Evolutionary conservation across 768 basidiomycete species (phyloP).

Genomic region (Naganishia randhawae): DNA sequence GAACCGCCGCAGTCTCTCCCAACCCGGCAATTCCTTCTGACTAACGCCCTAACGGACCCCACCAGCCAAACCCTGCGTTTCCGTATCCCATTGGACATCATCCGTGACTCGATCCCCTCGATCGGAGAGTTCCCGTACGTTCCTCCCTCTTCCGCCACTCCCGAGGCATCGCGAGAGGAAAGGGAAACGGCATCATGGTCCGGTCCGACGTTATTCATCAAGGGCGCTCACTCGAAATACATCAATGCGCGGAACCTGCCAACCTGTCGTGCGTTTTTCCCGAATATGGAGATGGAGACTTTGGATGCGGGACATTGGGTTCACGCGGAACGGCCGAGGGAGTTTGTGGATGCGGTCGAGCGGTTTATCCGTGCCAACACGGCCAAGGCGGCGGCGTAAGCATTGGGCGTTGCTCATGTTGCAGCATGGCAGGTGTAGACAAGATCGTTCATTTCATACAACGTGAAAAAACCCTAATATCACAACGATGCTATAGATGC

Average conservation of each 20-base stretch:
- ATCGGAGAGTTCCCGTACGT: slow-evolving; percentile 75
- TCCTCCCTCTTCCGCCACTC: slow-evolving; percentile 47
- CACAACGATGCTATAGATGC: slow-evolving; percentile 3
- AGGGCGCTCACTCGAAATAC: slow-evolving; percentile 75
- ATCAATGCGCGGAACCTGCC: slow-evolving; percentile 70
- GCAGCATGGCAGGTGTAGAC: background rate
- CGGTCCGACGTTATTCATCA: slow-evolving; percentile 68
- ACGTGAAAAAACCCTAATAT: background rate
- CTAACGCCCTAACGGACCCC: slow-evolving; percentile 62
- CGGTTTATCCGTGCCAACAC: slow-evolving; percentile 44
- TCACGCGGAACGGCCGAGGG: slow-evolving; percentile 67
- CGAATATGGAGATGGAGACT: slow-evolving; percentile 60
- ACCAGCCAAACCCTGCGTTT: slow-evolving; percentile 58
- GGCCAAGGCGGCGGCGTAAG: no score
- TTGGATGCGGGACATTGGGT: slow-evolving; percentile 87
- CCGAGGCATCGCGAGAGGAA: background rate
- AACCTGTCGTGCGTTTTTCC: slow-evolving; percentile 67
- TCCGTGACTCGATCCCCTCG: slow-evolving; percentile 61
- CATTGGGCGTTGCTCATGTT: no score
- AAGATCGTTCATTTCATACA: background rate
- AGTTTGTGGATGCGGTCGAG: slow-evolving; percentile 52
- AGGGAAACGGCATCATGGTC: slow-evolving; percentile 54
- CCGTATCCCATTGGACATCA: slow-evolving; percentile 67
- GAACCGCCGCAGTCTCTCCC: slow-evolving; percentile 59
- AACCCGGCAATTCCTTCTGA: slow-evolving; percentile 77